Evolutionary conservation across 164 flowering plant species (phyloP), one percentile per base, ranked within the genome.

Genomic region (Aristolochia californica): DNA sequence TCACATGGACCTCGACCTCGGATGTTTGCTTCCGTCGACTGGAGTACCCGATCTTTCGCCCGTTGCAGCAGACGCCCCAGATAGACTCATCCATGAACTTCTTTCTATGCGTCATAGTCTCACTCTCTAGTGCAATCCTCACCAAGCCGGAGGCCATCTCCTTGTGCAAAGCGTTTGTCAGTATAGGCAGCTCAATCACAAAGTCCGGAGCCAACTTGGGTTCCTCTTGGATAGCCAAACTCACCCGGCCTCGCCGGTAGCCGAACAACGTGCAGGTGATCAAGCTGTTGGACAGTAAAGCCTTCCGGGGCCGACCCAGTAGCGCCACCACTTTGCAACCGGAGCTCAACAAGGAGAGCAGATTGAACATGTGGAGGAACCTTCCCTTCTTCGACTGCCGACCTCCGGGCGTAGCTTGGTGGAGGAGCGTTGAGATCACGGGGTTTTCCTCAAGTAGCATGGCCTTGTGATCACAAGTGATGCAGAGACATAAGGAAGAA

Each of bases 21-120:
- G 77, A 71, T 70, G 78, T 66, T 13, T 75, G 72, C 66, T 74
- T 85, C 77, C 91, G 73, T 68, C 95, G 66, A 1, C 85, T 81
- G 1, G 87, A 78, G 59, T 81, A 86, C 43, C 96, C 96, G 0
- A 69, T 55, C 55, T 86, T 88, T 14, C 88, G 64, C 0, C 98
- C 98, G 51, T 91, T 91, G 47, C 89, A 85, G 48, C 74, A 86
- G 21, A 88, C 87, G 0, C 78, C 85, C 98, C 96, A 88, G n/a
- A 86, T 89, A 49, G 68, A 77, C 63, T 88, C 98, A 58, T 88
- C 96, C 72, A 83, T 13, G 4, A 87, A 55, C 56, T 76, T 78
- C 79, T 77, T 81, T 65, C 71, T 80, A 15, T 69, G 72, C 0
- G 80, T 79, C 64, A 72, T 83, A 13, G 84, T 82, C 68, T 88